Base-by-base conservation (phyloP, 2,329 filamentous ascomycete species). In the Allantophomopsis cytisporea region DNA sequence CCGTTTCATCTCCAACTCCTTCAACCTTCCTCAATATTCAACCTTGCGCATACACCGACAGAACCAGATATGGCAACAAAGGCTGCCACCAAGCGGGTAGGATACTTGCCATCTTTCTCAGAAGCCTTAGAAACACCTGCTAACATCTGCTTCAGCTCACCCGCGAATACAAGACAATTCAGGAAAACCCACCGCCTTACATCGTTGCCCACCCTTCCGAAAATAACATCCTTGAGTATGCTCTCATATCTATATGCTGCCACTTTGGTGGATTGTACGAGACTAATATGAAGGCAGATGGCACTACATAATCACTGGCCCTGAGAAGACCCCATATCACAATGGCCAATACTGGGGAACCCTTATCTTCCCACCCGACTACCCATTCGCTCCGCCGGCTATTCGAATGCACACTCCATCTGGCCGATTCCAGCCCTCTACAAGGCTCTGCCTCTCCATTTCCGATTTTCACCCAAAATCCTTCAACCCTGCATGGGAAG, bases 341-440 rank as follows among this genome's bases (percentile, higher is more conserved):
- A 79, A 80, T 55, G 91, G 91, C 35, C 91, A 98, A 60, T 98
- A 96, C 67, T 98, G 91, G 91, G 91, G 91, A 36, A 95, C 89
- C 2, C 71, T 98, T 38, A 80, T 93, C 48, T 98, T 98, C 60
- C 91, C 91, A 13, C 76, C 88, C 7, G 88, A 95, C 66, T 98
- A 98, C 59, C 91, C 91, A 18, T 98, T 95, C 61, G 89, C 88
- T 11, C 91, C 91, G 23, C 91, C 91, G 4, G 87, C 91, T 2
- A 98, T 98, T 60, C 86, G 89, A 56, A 98, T 98, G 91, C 91
- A 96, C 68, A 98, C 91, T 0, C 91, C 91, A 2, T 89, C 82
- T 11, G 91, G 91, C 43, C 84, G 91, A 55, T 98, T 98, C 64
- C 86, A 94, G 58, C 86, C 88, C 2, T 91, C 83, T 2, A 88